A percentile compares a stretch with the other conserved stretches of the same genome.
These are phyloP conservation scores for Aspergillus bertholletiae DNA, from an alignment of 495 filamentous ascomycete genomes.

Conservation along the genomic window DNA sequence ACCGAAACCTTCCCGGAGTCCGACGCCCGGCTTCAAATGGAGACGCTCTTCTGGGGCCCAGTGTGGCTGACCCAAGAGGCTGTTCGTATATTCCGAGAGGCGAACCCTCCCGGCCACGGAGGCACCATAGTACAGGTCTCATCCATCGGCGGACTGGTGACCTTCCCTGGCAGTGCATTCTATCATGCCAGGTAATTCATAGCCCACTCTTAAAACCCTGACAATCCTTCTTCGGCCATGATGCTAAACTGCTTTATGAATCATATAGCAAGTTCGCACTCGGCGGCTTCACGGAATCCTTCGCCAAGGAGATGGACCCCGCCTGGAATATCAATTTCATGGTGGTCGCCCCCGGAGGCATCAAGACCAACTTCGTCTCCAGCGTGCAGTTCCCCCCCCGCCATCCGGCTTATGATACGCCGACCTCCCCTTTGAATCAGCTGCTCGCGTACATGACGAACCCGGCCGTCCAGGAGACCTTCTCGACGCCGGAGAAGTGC, in stretches of 20 bases:
- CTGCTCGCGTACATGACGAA: slow-evolving; percentile 16
- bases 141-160: slow-evolving; percentile 48
- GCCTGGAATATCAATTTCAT: slow-evolving; percentile 42
- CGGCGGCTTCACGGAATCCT: slow-evolving; percentile 53
- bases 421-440: slow-evolving; percentile 11
- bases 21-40: slow-evolving; percentile 39
- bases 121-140: slow-evolving; percentile 53
- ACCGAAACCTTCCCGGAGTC: slow-evolving; percentile 41
- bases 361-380: slow-evolving; percentile 20
- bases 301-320: slow-evolving; percentile 45
- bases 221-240: no score
- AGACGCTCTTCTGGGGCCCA: slow-evolving; percentile 54
- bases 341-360: slow-evolving; percentile 20
- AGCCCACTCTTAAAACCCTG: no score
- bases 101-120: slow-evolving; percentile 27
- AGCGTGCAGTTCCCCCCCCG: slow-evolving; percentile 10
- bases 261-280: slow-evolving; percentile 45
- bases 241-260: no score
- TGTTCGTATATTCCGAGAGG: slow-evolving; percentile 43
- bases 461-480: slow-evolving; percentile 11
- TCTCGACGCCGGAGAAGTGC: slow-evolving; percentile 23
- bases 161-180: slow-evolving; percentile 43
- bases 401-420: slow-evolving; percentile 21
- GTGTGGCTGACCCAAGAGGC: slow-evolving; percentile 41
- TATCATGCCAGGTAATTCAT: slow-evolving; percentile 52